Percentiles rank a stretch among this genome's conserved stretches.
phyloP scores from a whole-genome alignment of 148 eudicot species.

The Suaeda aralocaspica region DNA sequence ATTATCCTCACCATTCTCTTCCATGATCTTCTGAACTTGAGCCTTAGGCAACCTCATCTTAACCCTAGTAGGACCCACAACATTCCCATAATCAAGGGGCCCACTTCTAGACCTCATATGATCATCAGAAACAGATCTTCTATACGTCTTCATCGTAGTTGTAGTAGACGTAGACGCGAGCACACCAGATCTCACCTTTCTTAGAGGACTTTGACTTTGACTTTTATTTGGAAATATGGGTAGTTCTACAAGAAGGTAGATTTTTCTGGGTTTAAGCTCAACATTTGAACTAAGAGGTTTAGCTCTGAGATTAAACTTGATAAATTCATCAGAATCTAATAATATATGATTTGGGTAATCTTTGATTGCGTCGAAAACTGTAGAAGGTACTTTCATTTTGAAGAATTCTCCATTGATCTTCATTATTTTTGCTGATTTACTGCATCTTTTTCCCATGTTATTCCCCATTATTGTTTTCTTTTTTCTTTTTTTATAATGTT shows the following conservation, averaged over 20 bases:
- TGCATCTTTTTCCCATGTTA: slow-evolving; percentile 32
- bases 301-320: slow-evolving; percentile 58
- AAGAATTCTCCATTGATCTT: slow-evolving; percentile 65
- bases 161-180: slow-evolving; percentile 16
- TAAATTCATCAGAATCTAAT: slow-evolving; percentile 51
- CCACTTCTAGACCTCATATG: slow-evolving; percentile 20
- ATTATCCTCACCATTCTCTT: slow-evolving; percentile 50
- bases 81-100: neutral
- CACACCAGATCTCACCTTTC: slow-evolving; percentile 36
- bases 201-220: slow-evolving; percentile 11
- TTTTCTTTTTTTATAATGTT: slow-evolving; percentile 4
- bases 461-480: slow-evolving; percentile 48
- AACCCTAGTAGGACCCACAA: slow-evolving; percentile 40
- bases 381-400: slow-evolving; percentile 46
- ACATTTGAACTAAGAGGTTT: slow-evolving; percentile 39
- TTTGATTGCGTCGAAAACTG: slow-evolving; percentile 45
- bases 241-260: slow-evolving; percentile 65
- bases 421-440: slow-evolving; percentile 59
- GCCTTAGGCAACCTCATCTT: slow-evolving; percentile 63
- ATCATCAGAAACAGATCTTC: slow-evolving; percentile 45
- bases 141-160: slow-evolving; percentile 26
- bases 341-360: slow-evolving; percentile 66
- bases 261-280: slow-evolving; percentile 43
- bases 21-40: slow-evolving; percentile 42
- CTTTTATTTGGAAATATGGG: slow-evolving; percentile 36